Conservation (phyloP, 1,284 basidiomycete genomes). For the Earliella scabrosa region DNA sequence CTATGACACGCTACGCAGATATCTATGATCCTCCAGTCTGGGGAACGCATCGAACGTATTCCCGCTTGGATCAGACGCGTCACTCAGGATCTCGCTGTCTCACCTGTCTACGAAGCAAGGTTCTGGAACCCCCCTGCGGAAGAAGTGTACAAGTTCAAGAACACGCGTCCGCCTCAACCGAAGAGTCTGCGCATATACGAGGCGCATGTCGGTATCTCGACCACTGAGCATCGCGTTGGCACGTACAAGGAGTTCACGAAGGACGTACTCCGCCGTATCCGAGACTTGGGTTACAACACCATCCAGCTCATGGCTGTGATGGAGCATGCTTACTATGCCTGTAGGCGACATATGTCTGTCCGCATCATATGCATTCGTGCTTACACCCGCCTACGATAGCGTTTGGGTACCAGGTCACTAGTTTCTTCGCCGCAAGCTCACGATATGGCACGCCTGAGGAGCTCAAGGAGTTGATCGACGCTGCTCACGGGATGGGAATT, state of each 20-base stretch:
- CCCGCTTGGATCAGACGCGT: slow-evolving; percentile 96
- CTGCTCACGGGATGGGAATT: slow-evolving; percentile 91
- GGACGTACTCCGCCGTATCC: slow-evolving; percentile 87
- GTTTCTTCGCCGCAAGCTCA: slow-evolving; percentile 96
- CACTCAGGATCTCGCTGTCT: slow-evolving; percentile 90
- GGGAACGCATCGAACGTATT: slow-evolving; percentile 86
- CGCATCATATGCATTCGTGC: not conserved
- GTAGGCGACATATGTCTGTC: slow-evolving; percentile 48
- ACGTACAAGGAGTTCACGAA: slow-evolving; percentile 95
- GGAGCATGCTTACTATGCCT: slow-evolving; percentile 99
- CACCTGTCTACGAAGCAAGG: slow-evolving; percentile 94
- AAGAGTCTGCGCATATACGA: slow-evolving; percentile 89
- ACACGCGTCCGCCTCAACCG: slow-evolving; percentile 72
- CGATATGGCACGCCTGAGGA: slow-evolving; percentile 96
- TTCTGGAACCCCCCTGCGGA: slow-evolving; percentile 93
- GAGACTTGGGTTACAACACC: slow-evolving; percentile 91
- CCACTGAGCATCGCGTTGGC: slow-evolving; percentile 84
- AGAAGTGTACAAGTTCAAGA: slow-evolving; percentile 83
- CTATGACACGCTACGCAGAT: slow-evolving; percentile 54
- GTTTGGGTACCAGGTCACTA: slow-evolving; percentile 98
- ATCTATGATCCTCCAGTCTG: slow-evolving; percentile 81
- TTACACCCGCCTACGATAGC: slow-evolving; percentile 48
- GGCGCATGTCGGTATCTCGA: slow-evolving; percentile 97
- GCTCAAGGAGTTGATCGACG: slow-evolving; percentile 93
- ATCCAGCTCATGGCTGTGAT: slow-evolving; percentile 98